These are phyloP conservation scores for Ogataea nonfermentans DNA, from an alignment of 805 yeast species.

Conservation along the genomic window DNA sequence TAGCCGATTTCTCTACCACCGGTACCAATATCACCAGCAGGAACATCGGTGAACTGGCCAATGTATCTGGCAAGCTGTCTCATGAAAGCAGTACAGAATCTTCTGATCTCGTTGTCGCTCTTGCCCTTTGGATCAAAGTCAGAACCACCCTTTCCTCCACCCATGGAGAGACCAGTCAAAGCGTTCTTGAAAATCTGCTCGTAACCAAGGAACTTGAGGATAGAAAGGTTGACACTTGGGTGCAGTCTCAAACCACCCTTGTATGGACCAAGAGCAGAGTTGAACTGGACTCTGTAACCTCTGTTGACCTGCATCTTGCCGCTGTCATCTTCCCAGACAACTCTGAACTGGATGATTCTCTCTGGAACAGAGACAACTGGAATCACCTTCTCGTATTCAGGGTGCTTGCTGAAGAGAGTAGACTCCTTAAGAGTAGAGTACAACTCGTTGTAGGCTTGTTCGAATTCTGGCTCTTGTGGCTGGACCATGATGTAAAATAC, in stretches of 20 bases:
- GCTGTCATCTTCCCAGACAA: constrained; percentile 94
- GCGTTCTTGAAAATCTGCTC: constrained; percentile 99
- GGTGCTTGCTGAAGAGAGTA: constrained; percentile 82
- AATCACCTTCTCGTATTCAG: constrained; percentile 83
- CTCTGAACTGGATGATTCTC: constrained; percentile 95
- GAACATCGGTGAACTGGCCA: constrained; percentile 97
- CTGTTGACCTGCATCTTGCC: constrained; percentile 91
- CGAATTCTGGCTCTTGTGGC: constrained; percentile 96
- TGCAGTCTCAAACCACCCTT: constrained; percentile 99
- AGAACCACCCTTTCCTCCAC: constrained; percentile 99
- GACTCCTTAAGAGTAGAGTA: constrained; percentile 87
- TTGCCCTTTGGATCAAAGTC: constrained; percentile 97
- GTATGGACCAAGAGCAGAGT: constrained; percentile 98
- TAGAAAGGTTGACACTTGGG: constrained; percentile 93
- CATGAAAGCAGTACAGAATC: constrained; percentile 96
- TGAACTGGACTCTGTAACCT: constrained; percentile 98
- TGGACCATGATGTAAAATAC: constrained; percentile 53
- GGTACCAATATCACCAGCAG: constrained; percentile 99
- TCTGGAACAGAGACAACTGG: constrained; percentile 94
- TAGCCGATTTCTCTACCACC: constrained; percentile 96
- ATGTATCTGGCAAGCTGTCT: constrained; percentile 92
- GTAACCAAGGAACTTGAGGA: constrained; percentile 93
- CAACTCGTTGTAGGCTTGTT: constrained; percentile 96
- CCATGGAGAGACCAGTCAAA: constrained; percentile 93
- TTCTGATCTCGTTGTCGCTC: constrained; percentile 90